Percentiles rank a stretch among this genome's conserved stretches.
Evolutionary conservation across 805 yeast species (phyloP).

Genomic region (Suhomyces kilbournensis): DNA sequence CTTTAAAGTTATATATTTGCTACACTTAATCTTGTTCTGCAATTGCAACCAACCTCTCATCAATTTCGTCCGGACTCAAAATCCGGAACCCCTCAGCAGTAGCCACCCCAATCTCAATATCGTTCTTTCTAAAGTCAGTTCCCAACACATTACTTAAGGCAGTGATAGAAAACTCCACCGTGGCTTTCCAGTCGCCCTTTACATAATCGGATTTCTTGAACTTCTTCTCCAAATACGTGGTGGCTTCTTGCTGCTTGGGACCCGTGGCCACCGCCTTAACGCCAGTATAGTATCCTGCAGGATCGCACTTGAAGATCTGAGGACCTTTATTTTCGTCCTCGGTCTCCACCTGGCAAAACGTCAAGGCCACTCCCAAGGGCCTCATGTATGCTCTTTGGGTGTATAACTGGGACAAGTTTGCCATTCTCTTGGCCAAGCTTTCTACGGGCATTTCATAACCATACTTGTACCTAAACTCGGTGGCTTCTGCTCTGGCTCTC

Average conservation of each 20-base stretch:
- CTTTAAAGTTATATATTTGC: too few relatives aligned
- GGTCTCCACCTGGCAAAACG: conserved; percentile 67
- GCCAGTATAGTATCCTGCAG: conserved; percentile 93
- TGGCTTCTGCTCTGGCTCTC: conserved; percentile 93
- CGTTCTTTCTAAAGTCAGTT: conserved; percentile 91
- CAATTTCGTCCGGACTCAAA: conserved; percentile 83
- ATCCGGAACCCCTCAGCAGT: conserved; percentile 66
- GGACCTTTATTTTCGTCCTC: conserved; percentile 82
- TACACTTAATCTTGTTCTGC: conserved; percentile 92
- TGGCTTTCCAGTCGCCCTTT: conserved; percentile 81
- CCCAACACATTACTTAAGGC: conserved; percentile 84
- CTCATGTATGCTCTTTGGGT: conserved; percentile 99
- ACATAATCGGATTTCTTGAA: conserved; percentile 67
- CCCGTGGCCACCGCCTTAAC: conserved; percentile 93
- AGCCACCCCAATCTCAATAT: conserved; percentile 91
- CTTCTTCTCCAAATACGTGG: conserved; percentile 84
- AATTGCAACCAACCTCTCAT: conserved; percentile 87
- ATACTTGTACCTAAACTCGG: conserved; percentile 88
- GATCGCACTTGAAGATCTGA: conserved; percentile 86
- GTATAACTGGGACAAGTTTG: conserved; percentile 90
- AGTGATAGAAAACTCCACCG: conserved; percentile 85
- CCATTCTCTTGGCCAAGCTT: conserved; percentile 89
- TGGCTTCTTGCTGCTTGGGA: conserved; percentile 95
- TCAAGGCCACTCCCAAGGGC: conserved; percentile 91
- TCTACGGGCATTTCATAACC: conserved; percentile 98